Percentiles rank a stretch among this genome's conserved stretches.
Conservation (phyloP, 2,329 filamentous ascomycete species). For the Keithomyces neogunnii region DNA sequence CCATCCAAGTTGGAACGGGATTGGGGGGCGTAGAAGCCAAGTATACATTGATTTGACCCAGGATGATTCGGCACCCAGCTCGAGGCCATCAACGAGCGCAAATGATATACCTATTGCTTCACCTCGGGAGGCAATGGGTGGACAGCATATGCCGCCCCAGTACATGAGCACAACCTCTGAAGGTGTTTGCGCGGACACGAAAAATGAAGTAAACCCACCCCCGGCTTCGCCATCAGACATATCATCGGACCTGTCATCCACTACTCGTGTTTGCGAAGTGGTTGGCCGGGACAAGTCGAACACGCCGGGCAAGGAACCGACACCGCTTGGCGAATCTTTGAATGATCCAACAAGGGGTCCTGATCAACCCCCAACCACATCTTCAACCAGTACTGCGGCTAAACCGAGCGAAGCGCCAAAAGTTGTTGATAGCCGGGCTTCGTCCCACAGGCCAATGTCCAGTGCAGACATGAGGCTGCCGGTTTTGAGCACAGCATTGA, state of each 20-base stretch:
- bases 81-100: background rate
- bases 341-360: background rate
- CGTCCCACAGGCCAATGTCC: background rate
- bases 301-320: background rate
- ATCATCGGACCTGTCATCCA: conserved; percentile 1
- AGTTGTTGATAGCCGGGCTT: background rate
- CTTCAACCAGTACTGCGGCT: background rate
- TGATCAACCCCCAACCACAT: background rate
- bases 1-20: background rate
- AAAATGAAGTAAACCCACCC: background rate
- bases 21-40: background rate
- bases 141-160: background rate
- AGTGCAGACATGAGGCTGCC: background rate
- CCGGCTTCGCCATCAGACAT: background rate
- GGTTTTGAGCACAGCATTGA: background rate
- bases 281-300: background rate
- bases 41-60: conserved; percentile 1
- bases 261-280: background rate
- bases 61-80: background rate
- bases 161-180: background rate
- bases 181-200: too few relatives aligned
- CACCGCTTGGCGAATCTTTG: background rate
- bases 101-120: background rate
- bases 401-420: background rate
- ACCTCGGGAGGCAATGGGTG: background rate